Percentiles rank a stretch among this genome's conserved stretches.
phyloP scores from a whole-genome alignment of 805 yeast genomes.

The Yarrowia sp. region DNA sequence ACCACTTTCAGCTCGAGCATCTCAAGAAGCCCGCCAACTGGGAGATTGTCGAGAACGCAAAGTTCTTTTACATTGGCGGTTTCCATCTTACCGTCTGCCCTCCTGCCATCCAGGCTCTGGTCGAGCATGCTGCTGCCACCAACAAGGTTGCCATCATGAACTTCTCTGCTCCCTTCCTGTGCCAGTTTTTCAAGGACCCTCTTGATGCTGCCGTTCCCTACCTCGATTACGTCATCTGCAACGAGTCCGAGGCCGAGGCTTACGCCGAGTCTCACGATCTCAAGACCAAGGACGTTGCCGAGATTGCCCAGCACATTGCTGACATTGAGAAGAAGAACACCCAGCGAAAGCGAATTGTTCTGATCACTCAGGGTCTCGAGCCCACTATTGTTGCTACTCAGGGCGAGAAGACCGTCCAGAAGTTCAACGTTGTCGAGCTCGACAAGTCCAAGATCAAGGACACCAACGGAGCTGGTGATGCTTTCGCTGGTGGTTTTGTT shows the following conservation, averaged over 20 bases:
- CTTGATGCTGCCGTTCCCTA: conserved; percentile 76
- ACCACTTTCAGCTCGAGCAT: conserved; percentile 89
- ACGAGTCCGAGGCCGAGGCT: conserved; percentile 95
- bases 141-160: conserved; percentile 79
- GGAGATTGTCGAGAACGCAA: conserved; percentile 76
- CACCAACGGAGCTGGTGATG: conserved; percentile 99
- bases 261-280: conserved; percentile 84
- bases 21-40: conserved; percentile 87
- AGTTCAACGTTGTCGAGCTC: conserved; percentile 70
- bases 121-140: conserved; percentile 83
- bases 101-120: conserved; percentile 84
- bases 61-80: conserved; percentile 93
- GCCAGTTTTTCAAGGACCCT: conserved; percentile 92
- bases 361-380: conserved; percentile 93
- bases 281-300: conserved; percentile 57
- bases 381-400: conserved; percentile 78
- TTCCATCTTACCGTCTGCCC: conserved; percentile 98
- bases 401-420: conserved; percentile 50
- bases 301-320: conserved; percentile 81
- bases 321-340: conserved; percentile 70
- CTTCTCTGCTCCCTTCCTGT: conserved; percentile 94
- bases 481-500: conserved; percentile 93
- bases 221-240: conserved; percentile 89
- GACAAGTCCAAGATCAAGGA: conserved; percentile 69
- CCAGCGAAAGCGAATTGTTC: conserved; percentile 72